Base-by-base conservation (phyloP, 768 basidiomycete species). In the Glaciozyma antarctica region DNA sequence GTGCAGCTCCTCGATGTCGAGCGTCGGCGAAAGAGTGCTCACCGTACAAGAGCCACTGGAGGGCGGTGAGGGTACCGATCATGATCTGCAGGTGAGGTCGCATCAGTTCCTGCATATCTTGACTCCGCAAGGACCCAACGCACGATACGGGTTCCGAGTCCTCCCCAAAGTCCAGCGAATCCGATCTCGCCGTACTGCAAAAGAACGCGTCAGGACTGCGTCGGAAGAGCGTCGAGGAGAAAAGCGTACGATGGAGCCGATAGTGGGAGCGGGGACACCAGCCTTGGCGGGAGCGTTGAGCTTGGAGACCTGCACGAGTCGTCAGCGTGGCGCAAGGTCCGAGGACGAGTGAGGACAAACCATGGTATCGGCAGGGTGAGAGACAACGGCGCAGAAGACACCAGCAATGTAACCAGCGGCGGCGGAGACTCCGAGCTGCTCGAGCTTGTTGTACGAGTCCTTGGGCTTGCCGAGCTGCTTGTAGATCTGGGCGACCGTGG, bases 61-160 rank as follows among this genome's bases (percentile, higher is more conserved):
- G 52, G 32, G 57, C 88, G 79, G 78, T 81, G 66, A 81, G 75
- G 61, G 78, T 79, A 78, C 78, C 76, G 74, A 67, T 47, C 67
- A 65, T 69, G 34, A 65, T 26, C 49, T 51, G 47, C 21, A 24
- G 16, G 49, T 7, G 21, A n/a, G 7, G 49, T 28, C 5, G 49
- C 13, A 8, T 15, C 49, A 51, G 21, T 9, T 51, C 49, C n/a
- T n/a, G 5, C n/a, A 48, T 48, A 9, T 15, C 22, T 4, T 5
- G 10, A 86, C 88, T 88, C 74, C 87, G 21, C 24, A 21, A 43
- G 6, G 28, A 41, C 24, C 53, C 12, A 17, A 58, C 55, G 66
- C 68, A 73, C 65, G 64, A 91, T 86, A 80, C 88, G 81, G 32
- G 88, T 88, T 60, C 87, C 86, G 72, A 92, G 85, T 79, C 89